phyloP scores from a whole-genome alignment of 169 alveolate genomes.

The Plasmodium knowlesi region DNA sequence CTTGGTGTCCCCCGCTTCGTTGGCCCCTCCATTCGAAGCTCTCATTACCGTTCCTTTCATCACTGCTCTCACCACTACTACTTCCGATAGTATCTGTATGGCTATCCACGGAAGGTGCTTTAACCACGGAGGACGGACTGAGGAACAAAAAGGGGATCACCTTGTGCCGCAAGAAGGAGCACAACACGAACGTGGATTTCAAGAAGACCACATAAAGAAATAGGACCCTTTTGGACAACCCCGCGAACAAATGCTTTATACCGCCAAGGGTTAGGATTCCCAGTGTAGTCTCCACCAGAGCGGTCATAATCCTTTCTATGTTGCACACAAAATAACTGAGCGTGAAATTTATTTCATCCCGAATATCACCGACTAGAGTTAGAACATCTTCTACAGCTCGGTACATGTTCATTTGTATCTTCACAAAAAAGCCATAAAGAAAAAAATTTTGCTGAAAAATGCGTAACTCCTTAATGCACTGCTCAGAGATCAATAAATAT shows the following conservation, averaged over 20 bases:
- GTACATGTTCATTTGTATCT: constrained; percentile 34
- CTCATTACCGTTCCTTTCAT: neutral
- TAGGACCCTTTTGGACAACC: constrained; percentile 39
- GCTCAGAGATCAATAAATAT: constrained; percentile 37
- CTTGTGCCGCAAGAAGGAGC: constrained; percentile 38
- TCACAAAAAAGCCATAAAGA: constrained; percentile 29
- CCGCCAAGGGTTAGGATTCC: constrained; percentile 13
- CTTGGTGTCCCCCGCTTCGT: neutral
- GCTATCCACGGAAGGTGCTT: neutral
- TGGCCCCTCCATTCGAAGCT: neutral
- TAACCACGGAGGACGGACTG: constrained; percentile 21
- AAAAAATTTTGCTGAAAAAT: constrained; percentile 47
- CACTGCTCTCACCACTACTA: neutral
- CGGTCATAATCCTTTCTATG: constrained; percentile 23
- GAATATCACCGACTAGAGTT: constrained; percentile 47
- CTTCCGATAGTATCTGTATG: neutral
- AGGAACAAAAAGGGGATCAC: constrained; percentile 67
- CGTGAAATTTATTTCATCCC: constrained; percentile 72
- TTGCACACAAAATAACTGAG: constrained; percentile 43
- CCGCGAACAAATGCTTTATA: constrained; percentile 30
- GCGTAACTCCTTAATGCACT: constrained; percentile 28
- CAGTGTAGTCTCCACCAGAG: constrained; percentile 25
- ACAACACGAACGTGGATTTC: constrained; percentile 30
- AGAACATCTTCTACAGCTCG: constrained; percentile 42
- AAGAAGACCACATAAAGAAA: constrained; percentile 13